Conservation (phyloP, 2,329 filamentous ascomycete species). For the Calonectria pseudoreteaudii region DNA sequence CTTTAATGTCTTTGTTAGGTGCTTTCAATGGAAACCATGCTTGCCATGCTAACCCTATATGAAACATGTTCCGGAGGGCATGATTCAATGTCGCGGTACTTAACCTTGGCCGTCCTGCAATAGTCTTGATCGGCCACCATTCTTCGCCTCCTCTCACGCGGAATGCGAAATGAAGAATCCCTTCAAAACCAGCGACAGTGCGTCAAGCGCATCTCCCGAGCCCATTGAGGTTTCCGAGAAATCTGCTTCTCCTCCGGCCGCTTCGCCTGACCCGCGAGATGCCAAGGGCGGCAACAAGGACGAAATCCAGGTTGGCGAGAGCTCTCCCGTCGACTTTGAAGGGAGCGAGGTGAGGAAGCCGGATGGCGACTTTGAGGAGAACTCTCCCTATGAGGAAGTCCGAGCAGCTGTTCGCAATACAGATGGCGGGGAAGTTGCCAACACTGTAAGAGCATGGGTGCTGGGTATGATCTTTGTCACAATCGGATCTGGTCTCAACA, state of each 20-base stretch:
- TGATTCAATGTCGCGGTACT: conserved; percentile 5
- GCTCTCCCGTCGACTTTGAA: conserved; percentile 4
- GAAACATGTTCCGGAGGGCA: not conserved
- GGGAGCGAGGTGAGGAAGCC: conserved; percentile 17
- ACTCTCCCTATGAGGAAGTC: conserved; percentile 33
- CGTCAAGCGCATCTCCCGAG: not conserved
- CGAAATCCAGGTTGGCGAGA: not conserved
- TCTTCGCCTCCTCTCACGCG: not conserved
- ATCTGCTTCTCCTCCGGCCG: not conserved
- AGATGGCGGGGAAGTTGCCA: conserved; percentile 50
- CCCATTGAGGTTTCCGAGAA: conserved; percentile 9
- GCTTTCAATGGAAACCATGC: not conserved
- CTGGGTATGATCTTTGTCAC: conserved; percentile 59
- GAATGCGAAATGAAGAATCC: conserved; percentile 22
- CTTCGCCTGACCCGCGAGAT: not conserved
- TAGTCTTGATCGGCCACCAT: not conserved
- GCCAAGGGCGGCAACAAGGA: not conserved
- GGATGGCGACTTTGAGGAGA: conserved; percentile 9
- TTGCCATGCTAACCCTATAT: not conserved
- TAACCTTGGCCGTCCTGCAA: not conserved
- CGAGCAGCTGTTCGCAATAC: conserved; percentile 53
- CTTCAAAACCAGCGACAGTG: not conserved
- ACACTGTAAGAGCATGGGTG: conserved; percentile 58
- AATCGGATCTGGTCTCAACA: conserved; percentile 58
- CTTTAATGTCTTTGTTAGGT: not conserved